Conservation (phyloP, 2,329 filamentous ascomycete species). For the Phialophora macrospora region DNA sequence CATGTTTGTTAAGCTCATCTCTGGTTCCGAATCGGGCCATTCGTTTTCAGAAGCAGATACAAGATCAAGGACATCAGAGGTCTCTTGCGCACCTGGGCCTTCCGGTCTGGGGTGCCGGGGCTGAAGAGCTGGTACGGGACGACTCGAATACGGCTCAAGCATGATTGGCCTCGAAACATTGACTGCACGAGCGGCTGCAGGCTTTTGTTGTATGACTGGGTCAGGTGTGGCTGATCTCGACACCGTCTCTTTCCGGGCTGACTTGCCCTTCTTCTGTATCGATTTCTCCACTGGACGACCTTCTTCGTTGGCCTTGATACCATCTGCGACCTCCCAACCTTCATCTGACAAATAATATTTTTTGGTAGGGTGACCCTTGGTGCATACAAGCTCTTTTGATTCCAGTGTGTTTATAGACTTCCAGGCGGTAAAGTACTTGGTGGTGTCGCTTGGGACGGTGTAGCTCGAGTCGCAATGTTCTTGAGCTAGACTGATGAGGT, state of each 20-base stretch:
- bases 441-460: conserved; percentile 67
- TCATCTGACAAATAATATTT: conserved; percentile 75
- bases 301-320: conserved; percentile 40
- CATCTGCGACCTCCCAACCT: conserved; percentile 74
- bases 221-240: conserved; percentile 9
- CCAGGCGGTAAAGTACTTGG: conserved; percentile 79
- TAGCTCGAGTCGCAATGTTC: conserved; percentile 75
- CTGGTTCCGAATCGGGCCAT: conserved; percentile 8
- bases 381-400: conserved; percentile 74
- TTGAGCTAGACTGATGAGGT: conserved; percentile 72
- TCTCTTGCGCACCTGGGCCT: neutral
- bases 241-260: neutral
- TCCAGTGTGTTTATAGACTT: conserved; percentile 78
- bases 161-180: neutral
- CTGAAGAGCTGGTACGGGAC: neutral
- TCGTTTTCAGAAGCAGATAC: conserved; percentile 21
- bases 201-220: neutral
- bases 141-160: neutral
- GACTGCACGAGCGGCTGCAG: neutral
- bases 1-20: neutral
- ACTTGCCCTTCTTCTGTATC: conserved; percentile 2
- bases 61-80: conserved; percentile 20
- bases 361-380: conserved; percentile 69
- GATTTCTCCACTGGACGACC: conserved; percentile 13
- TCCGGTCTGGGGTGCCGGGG: neutral